Conservation (phyloP, 495 filamentous ascomycete genomes). For the Xylaria bambusicola region DNA sequence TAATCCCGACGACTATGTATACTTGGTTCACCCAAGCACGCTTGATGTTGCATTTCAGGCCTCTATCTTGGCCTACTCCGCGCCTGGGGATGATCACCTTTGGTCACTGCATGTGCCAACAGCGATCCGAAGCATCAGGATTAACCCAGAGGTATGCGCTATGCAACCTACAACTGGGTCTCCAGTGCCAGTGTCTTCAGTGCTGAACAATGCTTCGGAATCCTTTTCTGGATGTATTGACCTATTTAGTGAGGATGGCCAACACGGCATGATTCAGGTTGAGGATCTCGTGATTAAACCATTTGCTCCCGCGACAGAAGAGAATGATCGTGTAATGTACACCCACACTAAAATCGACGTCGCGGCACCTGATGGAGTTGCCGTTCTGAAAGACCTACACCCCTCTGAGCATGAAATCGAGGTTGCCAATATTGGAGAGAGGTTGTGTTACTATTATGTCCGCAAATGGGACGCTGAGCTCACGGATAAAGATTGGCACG, state of each 20-base stretch:
- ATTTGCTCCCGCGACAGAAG: constrained; percentile 7
- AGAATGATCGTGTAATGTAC: constrained; percentile 16
- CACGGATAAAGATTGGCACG: constrained; percentile 1
- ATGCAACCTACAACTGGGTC: neutral
- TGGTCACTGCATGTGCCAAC: constrained; percentile 29
- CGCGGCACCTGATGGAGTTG: neutral
- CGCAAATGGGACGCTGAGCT: constrained; percentile 2
- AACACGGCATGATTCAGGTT: constrained; percentile 30
- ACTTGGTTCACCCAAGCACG: constrained; percentile 31
- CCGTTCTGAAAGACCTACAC: neutral
- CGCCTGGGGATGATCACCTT: constrained; percentile 27
- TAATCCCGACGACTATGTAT: neutral
- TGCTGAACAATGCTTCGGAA: neutral
- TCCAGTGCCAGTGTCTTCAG: neutral
- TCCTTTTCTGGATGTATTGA: constrained; percentile 26
- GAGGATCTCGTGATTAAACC: constrained; percentile 26
- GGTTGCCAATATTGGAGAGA: neutral
- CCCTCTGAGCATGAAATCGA: constrained; percentile 1
- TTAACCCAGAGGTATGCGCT: constrained; percentile 20
- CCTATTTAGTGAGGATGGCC: constrained; percentile 18
- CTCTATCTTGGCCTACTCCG: constrained; percentile 25
- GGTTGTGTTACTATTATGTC: constrained; percentile 2
- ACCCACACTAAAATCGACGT: neutral
- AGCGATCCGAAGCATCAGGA: constrained; percentile 17
- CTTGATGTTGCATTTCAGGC: constrained; percentile 36